Evolutionary conservation across 2,329 filamentous ascomycete species (phyloP).

Genomic region (Nannizzia gypsea): DNA sequence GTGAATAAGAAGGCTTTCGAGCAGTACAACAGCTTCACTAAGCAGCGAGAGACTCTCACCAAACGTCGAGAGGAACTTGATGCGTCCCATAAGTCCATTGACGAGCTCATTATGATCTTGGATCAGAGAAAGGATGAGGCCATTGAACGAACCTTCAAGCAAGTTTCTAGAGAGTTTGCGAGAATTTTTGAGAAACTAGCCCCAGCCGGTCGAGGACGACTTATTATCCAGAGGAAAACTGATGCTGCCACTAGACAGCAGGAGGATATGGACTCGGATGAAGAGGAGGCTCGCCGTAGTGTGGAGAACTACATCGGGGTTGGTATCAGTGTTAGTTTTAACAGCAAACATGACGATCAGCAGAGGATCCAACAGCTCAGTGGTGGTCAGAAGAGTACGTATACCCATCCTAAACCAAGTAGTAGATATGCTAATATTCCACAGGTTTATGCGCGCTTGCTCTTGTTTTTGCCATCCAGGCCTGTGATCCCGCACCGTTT

Average conservation of each 20-base stretch:
- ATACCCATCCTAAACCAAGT: neutral
- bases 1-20: slow-evolving; percentile 99
- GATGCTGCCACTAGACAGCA: slow-evolving; percentile 53
- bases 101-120: slow-evolving; percentile 81
- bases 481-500: slow-evolving; percentile 92
- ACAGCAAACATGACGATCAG: slow-evolving; percentile 96
- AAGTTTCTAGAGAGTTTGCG: slow-evolving; percentile 87
- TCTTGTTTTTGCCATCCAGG: slow-evolving; percentile 96
- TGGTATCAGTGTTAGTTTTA: slow-evolving; percentile 95
- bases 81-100: slow-evolving; percentile 72
- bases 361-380: slow-evolving; percentile 95
- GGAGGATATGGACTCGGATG: slow-evolving; percentile 57
- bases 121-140: slow-evolving; percentile 96
- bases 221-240: slow-evolving; percentile 84
- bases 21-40: slow-evolving; percentile 95
- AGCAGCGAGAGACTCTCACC: slow-evolving; percentile 74
- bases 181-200: slow-evolving; percentile 91
- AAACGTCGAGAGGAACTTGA: slow-evolving; percentile 80
- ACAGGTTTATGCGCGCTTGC: slow-evolving; percentile 87
- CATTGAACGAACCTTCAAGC: slow-evolving; percentile 96
- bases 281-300: slow-evolving; percentile 45
- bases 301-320: slow-evolving; percentile 96
- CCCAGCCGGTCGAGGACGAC: slow-evolving; percentile 76
- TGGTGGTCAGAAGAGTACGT: slow-evolving; percentile 90
- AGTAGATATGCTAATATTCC: neutral